Base-by-base conservation (phyloP, 2,329 filamentous ascomycete species). In the Alternaria tenuissima region DNA sequence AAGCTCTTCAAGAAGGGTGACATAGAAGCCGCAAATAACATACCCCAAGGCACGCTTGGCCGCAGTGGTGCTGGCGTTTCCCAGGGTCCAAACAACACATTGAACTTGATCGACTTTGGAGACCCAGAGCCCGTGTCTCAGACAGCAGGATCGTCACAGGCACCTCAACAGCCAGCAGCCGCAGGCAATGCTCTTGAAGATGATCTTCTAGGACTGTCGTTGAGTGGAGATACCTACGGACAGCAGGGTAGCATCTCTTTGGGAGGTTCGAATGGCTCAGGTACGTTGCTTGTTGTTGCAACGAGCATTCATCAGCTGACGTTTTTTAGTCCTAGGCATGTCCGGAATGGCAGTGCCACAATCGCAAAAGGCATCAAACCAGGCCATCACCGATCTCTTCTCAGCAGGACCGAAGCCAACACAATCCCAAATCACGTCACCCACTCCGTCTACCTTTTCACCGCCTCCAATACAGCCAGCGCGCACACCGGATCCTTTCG, bases 1-100 rank as follows among this genome's bases (percentile, higher is more conserved):
- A 96, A 93, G 84, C 83, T 98, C 56, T 89, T 98, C 80, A 99
- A 97, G 84, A 96, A 95, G 82, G 95, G 95, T 22, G 94, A 99
- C 73, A 78, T 96, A 44, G 92, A 94, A 68, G 93, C 84, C 11
- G 93, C 95, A 16, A 88, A 90, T 66, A 92, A 89, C 77, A 91
- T 98, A 67, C 92, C 93, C 7, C 89, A 91, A 74, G 93, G 94
- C 28, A 94, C 91, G 14, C 85, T 91, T 51, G 87, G 89, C 11
- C 88, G 87, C 24, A 89, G 86, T 62, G 83, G 83, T 51, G 87
- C 88, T 60, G 85, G 87, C 64, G 84, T 90, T 47, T 83, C 85
- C 68, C 87, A 89, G 81, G 87, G 90, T 70, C 84, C 87, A 7
- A 85, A 88, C 66, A 89, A 93, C 71, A 94, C 97, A 78, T 81